phyloP scores from a whole-genome alignment of 2,329 filamentous ascomycete genomes.

The Diaporthe sp. region DNA sequence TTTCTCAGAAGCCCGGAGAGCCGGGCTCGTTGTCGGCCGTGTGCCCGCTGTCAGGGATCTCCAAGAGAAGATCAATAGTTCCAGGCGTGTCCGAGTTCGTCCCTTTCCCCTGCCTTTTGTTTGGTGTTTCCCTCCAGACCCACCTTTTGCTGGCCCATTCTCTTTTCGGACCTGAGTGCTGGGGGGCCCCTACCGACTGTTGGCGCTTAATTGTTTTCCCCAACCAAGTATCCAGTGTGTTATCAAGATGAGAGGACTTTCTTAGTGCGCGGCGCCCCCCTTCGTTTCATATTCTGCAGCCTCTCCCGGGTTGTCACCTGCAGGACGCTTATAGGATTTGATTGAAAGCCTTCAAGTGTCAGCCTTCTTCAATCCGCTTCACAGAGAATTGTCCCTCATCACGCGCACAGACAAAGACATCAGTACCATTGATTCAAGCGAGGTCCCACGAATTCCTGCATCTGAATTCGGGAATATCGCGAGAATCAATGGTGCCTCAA shows the following conservation, averaged over 20 bases:
- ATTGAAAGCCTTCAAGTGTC: neutral
- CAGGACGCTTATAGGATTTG: constrained; percentile 13
- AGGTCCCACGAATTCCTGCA: neutral
- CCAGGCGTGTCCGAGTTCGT: neutral
- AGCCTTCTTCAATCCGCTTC: neutral
- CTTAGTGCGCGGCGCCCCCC: neutral
- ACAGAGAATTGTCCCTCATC: neutral
- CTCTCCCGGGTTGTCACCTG: constrained; percentile 18
- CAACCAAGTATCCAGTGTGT: neutral
- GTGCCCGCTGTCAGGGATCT: neutral
- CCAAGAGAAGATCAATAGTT: neutral
- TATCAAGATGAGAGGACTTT: constrained; percentile 29
- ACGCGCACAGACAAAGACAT: neutral
- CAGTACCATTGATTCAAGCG: neutral
- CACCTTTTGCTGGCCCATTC: constrained; percentile 12
- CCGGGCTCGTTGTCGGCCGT: neutral
- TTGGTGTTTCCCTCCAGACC: constrained; percentile 9
- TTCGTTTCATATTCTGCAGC: constrained; percentile 23
- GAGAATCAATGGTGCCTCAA: neutral
- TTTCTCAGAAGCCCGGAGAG: neutral
- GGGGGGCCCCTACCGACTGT: constrained; percentile 1
- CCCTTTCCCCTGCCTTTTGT: constrained; percentile 9
- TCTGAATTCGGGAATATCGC: neutral
- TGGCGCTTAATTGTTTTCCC: constrained; percentile 16
- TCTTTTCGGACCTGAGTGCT: neutral